Percentiles rank a stretch among this genome's conserved stretches.
phyloP scores from a whole-genome alignment of 306 rosid genomes.

The Clitoria ternatea region DNA sequence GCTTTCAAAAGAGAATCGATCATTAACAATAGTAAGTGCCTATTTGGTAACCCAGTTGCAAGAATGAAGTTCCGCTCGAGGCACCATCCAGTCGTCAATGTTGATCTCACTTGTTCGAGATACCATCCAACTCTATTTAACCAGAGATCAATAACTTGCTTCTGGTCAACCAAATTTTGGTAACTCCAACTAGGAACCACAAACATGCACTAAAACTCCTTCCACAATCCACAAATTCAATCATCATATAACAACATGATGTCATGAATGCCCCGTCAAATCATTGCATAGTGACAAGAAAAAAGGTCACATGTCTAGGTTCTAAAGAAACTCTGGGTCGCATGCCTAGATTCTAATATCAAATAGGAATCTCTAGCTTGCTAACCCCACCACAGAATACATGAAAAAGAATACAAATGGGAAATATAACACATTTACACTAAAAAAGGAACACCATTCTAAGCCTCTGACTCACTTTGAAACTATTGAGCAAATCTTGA shows the following conservation, averaged over 20 bases:
- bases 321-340: too few species aligned
- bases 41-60: too few species aligned
- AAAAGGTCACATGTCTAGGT: too few species aligned
- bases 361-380: neutral
- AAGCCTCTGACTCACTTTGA: neutral
- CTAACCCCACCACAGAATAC: neutral
- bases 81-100: too few species aligned
- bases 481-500: neutral
- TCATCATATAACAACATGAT: neutral
- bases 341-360: neutral
- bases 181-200: too few species aligned
- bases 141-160: too few species aligned
- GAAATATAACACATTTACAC: neutral
- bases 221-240: neutral
- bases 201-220: too few species aligned
- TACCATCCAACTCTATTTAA: too few species aligned
- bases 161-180: too few species aligned
- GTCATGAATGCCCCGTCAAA: neutral
- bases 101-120: too few species aligned
- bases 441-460: neutral
- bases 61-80: too few species aligned
- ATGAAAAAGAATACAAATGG: neutral
- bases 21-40: neutral
- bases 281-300: neutral
- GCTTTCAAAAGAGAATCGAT: neutral